Conservation (phyloP, 2,329 filamentous ascomycete species). For the Metarhizium guizhouense region DNA sequence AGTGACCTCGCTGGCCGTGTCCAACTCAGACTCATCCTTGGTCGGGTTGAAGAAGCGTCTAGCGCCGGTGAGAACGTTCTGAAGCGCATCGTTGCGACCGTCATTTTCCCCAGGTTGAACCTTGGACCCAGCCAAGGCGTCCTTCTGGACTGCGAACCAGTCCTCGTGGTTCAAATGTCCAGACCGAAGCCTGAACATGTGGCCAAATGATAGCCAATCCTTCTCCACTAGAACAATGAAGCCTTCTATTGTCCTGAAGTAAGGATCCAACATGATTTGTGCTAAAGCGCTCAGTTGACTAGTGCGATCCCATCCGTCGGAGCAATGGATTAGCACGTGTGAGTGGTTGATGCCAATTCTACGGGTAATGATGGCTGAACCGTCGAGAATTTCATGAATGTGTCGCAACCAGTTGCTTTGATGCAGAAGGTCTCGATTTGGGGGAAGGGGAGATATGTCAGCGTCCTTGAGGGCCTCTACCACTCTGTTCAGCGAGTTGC, state of each 20-base stretch:
- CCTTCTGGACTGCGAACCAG: slow-evolving; percentile 85
- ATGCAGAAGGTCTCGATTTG: slow-evolving; percentile 69
- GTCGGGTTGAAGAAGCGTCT: slow-evolving; percentile 81
- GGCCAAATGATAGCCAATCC: slow-evolving; percentile 94
- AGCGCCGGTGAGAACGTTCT: slow-evolving; percentile 79
- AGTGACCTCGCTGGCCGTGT: slow-evolving; percentile 33
- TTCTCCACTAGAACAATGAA: slow-evolving; percentile 95
- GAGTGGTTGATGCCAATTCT: slow-evolving; percentile 89
- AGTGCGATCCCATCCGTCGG: slow-evolving; percentile 96
- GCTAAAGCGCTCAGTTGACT: slow-evolving; percentile 87
- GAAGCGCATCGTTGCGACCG: slow-evolving; percentile 63
- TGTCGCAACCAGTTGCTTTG: slow-evolving; percentile 91
- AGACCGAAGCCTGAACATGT: slow-evolving; percentile 93
- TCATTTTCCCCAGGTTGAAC: slow-evolving; percentile 55
- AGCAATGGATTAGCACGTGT: slow-evolving; percentile 94
- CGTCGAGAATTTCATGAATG: slow-evolving; percentile 74
- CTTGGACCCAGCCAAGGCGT: slow-evolving; percentile 57
- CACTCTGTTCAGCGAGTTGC: slow-evolving; percentile 78
- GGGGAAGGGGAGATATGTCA: slow-evolving; percentile 74
- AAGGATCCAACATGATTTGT: slow-evolving; percentile 90
- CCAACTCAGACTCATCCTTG: slow-evolving; percentile 51
- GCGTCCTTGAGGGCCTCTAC: slow-evolving; percentile 87
- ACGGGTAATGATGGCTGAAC: slow-evolving; percentile 72
- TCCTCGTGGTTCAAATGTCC: slow-evolving; percentile 84
- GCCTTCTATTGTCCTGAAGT: slow-evolving; percentile 86